Conservation (phyloP, 139 green algal species). For the Picochlorum costavermella region DNA sequence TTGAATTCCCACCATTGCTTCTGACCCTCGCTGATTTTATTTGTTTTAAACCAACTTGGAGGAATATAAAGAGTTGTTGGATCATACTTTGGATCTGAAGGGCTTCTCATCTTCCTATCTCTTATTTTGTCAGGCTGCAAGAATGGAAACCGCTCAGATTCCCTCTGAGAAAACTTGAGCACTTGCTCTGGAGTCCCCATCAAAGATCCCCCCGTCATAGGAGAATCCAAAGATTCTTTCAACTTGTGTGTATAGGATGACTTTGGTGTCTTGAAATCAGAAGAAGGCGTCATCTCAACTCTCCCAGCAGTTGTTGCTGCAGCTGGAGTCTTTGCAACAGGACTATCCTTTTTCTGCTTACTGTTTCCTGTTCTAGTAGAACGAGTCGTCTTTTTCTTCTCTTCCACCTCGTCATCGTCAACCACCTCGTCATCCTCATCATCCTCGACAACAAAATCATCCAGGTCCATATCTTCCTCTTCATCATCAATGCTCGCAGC, state of each 20-base stretch:
- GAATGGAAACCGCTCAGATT: conserved; percentile 57
- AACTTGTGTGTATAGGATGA: too few relatives aligned
- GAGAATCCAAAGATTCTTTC: too few relatives aligned
- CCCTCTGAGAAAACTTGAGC: conserved; percentile 33
- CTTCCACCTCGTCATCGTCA: conserved; percentile 17
- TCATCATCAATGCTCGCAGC: conserved; percentile 14
- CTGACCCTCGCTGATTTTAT: conserved; percentile 73
- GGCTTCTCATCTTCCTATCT: conserved; percentile 44
- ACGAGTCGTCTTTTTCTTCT: neutral
- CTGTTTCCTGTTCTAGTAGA: conserved; percentile 18
- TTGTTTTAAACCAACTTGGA: conserved; percentile 54
- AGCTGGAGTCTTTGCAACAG: neutral
- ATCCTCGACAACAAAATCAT: conserved; percentile 10
- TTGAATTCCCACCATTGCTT: conserved; percentile 97
- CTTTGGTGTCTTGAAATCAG: too few relatives aligned
- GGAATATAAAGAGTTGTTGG: conserved; percentile 73
- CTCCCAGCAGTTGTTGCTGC: neutral
- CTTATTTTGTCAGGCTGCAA: conserved; percentile 52
- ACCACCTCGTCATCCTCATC: conserved; percentile 5
- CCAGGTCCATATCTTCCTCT: conserved; percentile 15
- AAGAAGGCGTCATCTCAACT: too few relatives aligned
- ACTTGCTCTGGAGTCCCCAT: too few relatives aligned
- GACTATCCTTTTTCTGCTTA: conserved; percentile 10
- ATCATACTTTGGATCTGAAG: conserved; percentile 63
- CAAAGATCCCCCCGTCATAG: too few relatives aligned